Conservation (phyloP, 257 asterid genomes). For the Osmanthus fragrans region DNA sequence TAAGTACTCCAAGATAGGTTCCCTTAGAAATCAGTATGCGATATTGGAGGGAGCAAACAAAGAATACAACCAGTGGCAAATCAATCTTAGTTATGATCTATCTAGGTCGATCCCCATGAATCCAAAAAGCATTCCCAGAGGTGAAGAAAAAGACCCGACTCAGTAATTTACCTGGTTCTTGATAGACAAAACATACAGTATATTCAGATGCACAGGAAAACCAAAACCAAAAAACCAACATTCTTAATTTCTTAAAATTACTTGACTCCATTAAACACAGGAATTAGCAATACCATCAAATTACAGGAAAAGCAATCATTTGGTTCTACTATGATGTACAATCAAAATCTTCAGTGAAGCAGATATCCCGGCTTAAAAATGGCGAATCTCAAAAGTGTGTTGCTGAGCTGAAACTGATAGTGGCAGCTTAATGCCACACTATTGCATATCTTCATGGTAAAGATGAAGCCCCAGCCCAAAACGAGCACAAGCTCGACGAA, state of each 20-base stretch:
- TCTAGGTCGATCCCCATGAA: background rate
- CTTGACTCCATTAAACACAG: conserved; percentile 5
- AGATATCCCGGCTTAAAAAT: background rate
- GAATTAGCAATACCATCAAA: background rate
- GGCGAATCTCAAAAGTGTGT: background rate
- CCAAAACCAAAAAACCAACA: background rate
- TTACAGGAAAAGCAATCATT: conserved; percentile 3
- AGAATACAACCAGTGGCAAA: background rate
- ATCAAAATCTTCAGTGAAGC: conserved; percentile 4
- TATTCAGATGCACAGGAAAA: background rate
- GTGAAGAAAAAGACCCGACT: background rate
- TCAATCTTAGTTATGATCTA: background rate
- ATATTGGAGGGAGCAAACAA: background rate
- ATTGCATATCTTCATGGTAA: conserved; percentile 74
- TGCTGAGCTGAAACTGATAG: background rate
- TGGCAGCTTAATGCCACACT: conserved; percentile 16
- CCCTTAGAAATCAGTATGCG: too few relatives aligned
- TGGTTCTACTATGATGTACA: conserved; percentile 7
- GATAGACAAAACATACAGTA: background rate
- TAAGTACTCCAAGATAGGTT: too few relatives aligned
- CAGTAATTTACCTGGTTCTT: background rate
- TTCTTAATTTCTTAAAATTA: conserved; percentile 6
- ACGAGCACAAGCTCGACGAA: conserved; percentile 64
- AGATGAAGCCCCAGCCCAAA: conserved; percentile 91
- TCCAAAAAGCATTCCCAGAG: background rate